Evolutionary conservation across 2,329 filamentous ascomycete genomes (phyloP), one percentile per base, ranked within the genome.

Genomic region (Albifimbria verrucaria): DNA sequence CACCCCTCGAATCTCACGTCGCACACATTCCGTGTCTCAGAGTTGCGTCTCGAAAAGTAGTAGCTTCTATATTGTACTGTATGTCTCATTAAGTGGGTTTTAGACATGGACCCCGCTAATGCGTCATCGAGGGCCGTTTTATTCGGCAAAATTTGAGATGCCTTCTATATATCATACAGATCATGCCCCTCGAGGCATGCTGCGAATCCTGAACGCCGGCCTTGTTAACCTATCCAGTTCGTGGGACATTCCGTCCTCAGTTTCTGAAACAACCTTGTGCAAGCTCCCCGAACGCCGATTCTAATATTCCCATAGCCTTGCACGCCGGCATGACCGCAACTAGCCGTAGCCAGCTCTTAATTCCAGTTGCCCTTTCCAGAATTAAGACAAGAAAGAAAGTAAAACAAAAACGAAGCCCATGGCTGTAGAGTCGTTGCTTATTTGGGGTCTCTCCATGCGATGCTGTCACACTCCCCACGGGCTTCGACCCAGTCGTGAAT

Each of bases 401-500:
- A n/a, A n/a, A n/a, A n/a, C n/a, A n/a, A n/a, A n/a, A n/a, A n/a
- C n/a, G n/a, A n/a, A n/a, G n/a, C n/a, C n/a, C n/a, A n/a, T n/a
- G n/a, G n/a, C n/a, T n/a, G n/a, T n/a, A n/a, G n/a, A n/a, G n/a
- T n/a, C n/a, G 23, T 52, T 50, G 52, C 21, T 48, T 28, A 66
- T 28, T 66, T 63, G 3, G 70, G 66, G 26, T 65, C 63, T 54
- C 68, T 74, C 76, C 76, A 78, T 12, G 67, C 65, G 4, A 71
- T 62, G 42, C 26, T 32, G 25, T 61, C 60, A 56, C 76, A 79
- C 46, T 77, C 71, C 7, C 75, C 76, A 61, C 67, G 72, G 18
- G 72, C 68, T 7, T 70, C 66, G 49, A 77, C 74, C 76, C 76
- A 79, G 54, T 76, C 70, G 41, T 73, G 67, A 61, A 78, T 78